These are phyloP conservation scores for Populus tomentosa DNA, from an alignment of 441 rosid genomes.

Conservation along the genomic window DNA sequence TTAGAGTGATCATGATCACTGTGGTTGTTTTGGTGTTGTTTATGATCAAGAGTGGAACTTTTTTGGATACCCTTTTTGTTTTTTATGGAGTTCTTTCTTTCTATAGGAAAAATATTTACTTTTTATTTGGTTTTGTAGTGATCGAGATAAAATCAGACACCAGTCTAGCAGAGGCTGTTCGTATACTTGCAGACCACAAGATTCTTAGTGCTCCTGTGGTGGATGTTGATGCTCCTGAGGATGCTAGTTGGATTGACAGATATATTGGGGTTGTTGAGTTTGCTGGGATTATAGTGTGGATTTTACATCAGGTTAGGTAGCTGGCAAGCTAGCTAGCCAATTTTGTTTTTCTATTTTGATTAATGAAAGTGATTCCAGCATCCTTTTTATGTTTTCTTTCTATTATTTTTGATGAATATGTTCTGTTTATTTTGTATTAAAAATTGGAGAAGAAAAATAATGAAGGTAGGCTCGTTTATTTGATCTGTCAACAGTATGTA, in stretches of 20 bases:
- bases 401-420: neutral
- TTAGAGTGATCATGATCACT: neutral
- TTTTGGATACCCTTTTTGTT: neutral
- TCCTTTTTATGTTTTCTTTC: no score
- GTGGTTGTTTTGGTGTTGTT: neutral
- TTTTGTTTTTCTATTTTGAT: neutral
- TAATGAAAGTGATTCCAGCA: neutral
- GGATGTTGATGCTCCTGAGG: constrained; percentile 74
- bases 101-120: neutral
- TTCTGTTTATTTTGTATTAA: neutral
- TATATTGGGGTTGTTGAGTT: constrained; percentile 92
- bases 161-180: constrained; percentile 85
- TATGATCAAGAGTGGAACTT: neutral
- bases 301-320: constrained; percentile 71
- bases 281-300: constrained; percentile 96
- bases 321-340: neutral
- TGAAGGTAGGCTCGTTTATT: neutral
- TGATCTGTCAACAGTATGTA: neutral
- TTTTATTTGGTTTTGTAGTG: constrained; percentile 25
- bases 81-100: neutral
- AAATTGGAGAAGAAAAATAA: neutral
- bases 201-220: constrained; percentile 86
- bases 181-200: constrained; percentile 56
- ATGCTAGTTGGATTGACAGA: constrained; percentile 89
- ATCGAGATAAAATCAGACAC: constrained; percentile 81